These are phyloP conservation scores for Cerioporus squamosus DNA, from an alignment of 1,284 basidiomycete species.

Conservation along the genomic window DNA sequence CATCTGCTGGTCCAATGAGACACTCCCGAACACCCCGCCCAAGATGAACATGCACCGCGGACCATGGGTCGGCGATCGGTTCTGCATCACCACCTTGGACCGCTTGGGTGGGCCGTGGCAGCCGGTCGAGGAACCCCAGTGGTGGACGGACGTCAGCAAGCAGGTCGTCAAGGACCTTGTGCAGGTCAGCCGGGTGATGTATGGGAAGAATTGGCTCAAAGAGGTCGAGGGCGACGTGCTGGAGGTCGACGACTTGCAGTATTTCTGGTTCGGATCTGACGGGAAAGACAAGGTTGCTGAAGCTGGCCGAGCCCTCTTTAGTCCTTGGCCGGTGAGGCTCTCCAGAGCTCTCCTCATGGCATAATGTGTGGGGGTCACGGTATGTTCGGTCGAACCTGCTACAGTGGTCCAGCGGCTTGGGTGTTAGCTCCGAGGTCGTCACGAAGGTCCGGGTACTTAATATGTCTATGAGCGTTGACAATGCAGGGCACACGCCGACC, in stretches of 20 bases:
- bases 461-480: too few relatives aligned
- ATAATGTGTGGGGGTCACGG: background rate
- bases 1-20: background rate
- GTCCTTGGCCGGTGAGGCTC: too few relatives aligned
- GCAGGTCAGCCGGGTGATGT: background rate
- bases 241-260: background rate
- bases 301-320: too few relatives aligned
- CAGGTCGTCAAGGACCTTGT: background rate
- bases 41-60: background rate
- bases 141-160: constrained; percentile 2
- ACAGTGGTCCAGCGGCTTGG: too few relatives aligned
- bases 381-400: too few relatives aligned
- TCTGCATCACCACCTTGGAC: constrained; percentile 5
- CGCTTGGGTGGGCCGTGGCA: too few relatives aligned
- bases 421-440: too few relatives aligned
- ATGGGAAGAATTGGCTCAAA: background rate
- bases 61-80: constrained; percentile 10
- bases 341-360: too few relatives aligned
- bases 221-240: background rate
- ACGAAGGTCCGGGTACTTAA: too few relatives aligned
- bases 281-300: background rate
- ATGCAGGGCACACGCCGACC: too few relatives aligned
- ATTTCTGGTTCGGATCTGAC: constrained; percentile 1
- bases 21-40: background rate
- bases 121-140: background rate